Conservation (phyloP, 2,329 filamentous ascomycete species). For the Fusarium sp. region DNA sequence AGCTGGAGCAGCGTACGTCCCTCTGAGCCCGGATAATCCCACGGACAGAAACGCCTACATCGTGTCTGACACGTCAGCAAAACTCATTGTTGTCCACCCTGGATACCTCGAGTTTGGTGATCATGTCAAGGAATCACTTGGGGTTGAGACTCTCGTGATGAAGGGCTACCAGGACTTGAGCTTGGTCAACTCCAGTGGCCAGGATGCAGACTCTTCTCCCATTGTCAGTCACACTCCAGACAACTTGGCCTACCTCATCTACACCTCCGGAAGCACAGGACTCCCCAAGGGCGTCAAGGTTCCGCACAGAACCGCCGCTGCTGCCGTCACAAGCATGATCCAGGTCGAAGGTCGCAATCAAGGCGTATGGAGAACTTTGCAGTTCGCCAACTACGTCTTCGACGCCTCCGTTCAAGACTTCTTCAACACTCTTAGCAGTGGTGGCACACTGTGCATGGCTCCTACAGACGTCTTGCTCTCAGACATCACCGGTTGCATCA, state of each 20-base stretch:
- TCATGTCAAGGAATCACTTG: background rate
- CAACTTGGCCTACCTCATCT: background rate
- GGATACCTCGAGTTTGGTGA: background rate
- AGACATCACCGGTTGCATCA: background rate
- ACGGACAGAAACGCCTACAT: constrained; percentile 35
- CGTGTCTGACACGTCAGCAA: constrained; percentile 27
- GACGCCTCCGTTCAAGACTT: constrained; percentile 1
- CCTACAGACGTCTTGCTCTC: background rate
- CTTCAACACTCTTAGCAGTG: background rate
- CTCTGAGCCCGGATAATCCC: constrained; percentile 41
- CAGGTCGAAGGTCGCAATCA: background rate
- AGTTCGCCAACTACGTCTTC: constrained; percentile 7
- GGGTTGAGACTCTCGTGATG: background rate
- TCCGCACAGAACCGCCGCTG: background rate
- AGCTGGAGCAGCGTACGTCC: constrained; percentile 36
- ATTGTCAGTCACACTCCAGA: background rate
- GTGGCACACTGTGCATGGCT: background rate
- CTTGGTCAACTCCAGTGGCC: background rate
- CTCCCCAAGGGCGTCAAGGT: constrained; percentile 1
- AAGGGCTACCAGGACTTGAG: background rate
- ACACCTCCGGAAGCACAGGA: background rate
- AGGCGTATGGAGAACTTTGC: background rate
- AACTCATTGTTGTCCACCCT: constrained; percentile 17
- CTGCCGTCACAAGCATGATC: background rate
- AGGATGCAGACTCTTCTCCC: background rate